A percentile compares a stretch with the other conserved stretches of the same genome.
Evolutionary conservation across 768 basidiomycete genomes (phyloP).

Genomic region (Vararia minispora): DNA sequence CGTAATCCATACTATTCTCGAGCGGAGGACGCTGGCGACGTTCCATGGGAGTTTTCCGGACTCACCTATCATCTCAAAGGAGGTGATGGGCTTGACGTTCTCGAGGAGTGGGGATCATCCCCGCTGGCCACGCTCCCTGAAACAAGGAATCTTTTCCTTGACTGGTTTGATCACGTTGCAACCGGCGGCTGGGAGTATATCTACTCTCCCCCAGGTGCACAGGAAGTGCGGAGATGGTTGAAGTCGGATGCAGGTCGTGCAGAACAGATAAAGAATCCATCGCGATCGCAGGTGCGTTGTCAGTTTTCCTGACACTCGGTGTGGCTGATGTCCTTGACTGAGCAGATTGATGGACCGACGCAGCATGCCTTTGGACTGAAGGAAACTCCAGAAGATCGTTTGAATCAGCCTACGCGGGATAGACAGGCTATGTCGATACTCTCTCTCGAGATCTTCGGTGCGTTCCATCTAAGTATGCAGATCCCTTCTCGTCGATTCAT

Average conservation of each 20-base stretch:
- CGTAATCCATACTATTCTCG: slow-evolving; percentile 74
- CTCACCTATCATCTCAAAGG: slow-evolving; percentile 63
- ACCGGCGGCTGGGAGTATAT: slow-evolving; percentile 78
- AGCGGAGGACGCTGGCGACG: slow-evolving; percentile 52
- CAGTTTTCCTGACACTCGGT: neutral
- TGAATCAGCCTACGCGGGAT: slow-evolving; percentile 35
- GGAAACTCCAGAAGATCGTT: slow-evolving; percentile 36
- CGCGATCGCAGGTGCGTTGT: slow-evolving; percentile 41
- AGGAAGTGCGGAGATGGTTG: slow-evolving; percentile 47
- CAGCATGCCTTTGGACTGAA: slow-evolving; percentile 66
- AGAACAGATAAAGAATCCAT: slow-evolving; percentile 14
- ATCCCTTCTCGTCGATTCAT: neutral
- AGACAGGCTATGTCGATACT: slow-evolving; percentile 69
- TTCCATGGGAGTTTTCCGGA: slow-evolving; percentile 72
- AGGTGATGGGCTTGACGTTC: slow-evolving; percentile 37
- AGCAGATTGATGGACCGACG: slow-evolving; percentile 69
- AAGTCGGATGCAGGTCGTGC: slow-evolving; percentile 19
- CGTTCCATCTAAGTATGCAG: neutral
- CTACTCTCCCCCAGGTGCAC: slow-evolving; percentile 49
- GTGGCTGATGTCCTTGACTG: slow-evolving; percentile 3
- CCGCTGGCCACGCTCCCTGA: neutral
- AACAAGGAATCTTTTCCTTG: slow-evolving; percentile 6
- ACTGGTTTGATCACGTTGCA: slow-evolving; percentile 18
- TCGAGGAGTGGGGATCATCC: slow-evolving; percentile 47
- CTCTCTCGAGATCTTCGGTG: slow-evolving; percentile 81